These are phyloP conservation scores for Thelephora terrestris DNA, from an alignment of 1,284 basidiomycete genomes.

Conservation along the genomic window DNA sequence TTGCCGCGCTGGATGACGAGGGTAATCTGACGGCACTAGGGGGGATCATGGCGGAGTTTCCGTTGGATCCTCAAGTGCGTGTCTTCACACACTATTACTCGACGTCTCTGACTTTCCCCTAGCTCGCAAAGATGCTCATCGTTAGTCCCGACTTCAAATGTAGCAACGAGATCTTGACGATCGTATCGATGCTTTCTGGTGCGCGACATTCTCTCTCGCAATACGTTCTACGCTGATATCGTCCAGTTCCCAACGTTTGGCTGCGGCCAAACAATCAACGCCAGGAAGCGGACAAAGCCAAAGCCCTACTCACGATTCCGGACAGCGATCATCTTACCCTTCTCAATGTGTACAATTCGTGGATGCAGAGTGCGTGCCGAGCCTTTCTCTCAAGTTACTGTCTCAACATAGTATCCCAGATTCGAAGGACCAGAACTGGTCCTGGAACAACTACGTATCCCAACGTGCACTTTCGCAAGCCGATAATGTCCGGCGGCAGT, in stretches of 20 bases:
- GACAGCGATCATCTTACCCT: slow-evolving; percentile 95
- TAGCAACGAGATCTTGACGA: slow-evolving; percentile 83
- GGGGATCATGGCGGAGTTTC: slow-evolving; percentile 95
- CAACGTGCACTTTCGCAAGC: slow-evolving; percentile 81
- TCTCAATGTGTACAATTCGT: slow-evolving; percentile 94
- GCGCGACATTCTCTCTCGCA: slow-evolving; percentile 13
- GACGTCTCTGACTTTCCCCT: neutral
- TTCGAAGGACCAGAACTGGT: slow-evolving; percentile 76
- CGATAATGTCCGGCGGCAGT: slow-evolving; percentile 90
- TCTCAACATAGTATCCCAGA: slow-evolving; percentile 30
- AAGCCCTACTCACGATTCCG: slow-evolving; percentile 82
- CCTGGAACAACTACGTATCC: slow-evolving; percentile 90
- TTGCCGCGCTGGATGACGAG: slow-evolving; percentile 90
- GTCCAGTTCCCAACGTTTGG: slow-evolving; percentile 85
- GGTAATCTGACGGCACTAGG: slow-evolving; percentile 87
- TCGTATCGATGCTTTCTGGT: slow-evolving; percentile 92
- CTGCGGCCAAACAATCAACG: slow-evolving; percentile 82
- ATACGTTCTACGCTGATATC: slow-evolving; percentile 1
- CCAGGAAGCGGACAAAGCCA: slow-evolving; percentile 88
- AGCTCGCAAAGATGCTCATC: slow-evolving; percentile 88
- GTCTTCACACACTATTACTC: neutral
- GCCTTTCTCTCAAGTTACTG: slow-evolving; percentile 5
- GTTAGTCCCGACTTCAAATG: slow-evolving; percentile 84
- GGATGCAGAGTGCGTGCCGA: slow-evolving; percentile 61
- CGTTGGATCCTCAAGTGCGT: slow-evolving; percentile 85